Base-by-base conservation (phyloP, 768 basidiomycete genomes). In the Russula virescens region DNA sequence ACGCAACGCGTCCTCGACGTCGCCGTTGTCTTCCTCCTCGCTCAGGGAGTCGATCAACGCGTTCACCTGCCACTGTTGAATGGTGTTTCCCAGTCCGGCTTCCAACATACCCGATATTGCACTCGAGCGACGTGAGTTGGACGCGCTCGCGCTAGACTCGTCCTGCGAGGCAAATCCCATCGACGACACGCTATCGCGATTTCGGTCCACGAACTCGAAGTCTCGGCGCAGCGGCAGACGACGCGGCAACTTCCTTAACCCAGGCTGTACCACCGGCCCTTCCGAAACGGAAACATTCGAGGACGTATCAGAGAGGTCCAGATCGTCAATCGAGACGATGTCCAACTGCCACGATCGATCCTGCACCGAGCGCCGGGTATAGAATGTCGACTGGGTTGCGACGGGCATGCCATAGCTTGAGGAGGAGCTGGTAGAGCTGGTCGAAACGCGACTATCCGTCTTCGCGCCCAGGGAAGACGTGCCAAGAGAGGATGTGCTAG, bases 11-110 rank as follows among this genome's bases (percentile, higher is more conserved):
- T 85, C 89, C 35, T 93, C 91, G 19, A 90, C 87, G 68, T 90
- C 92, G 1, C 91, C 91, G 19, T 75, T 79, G 61, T 87, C 91
- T 25, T 81, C 88, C 5, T 91, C 85, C 58, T 89, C 85, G 64
- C 83, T 88, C 66, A 89, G 75, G 43, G 82, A 73, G 53, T 91
- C 87, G 13, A 92, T 79, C 43, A 92, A 74, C 28, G 88, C 86
- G 69, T 89, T 88, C 74, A 90, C 77, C 68, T 92, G 91, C 91
- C 91, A 93, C 58, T 85, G 83, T n/a, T 86, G 83, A 19, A 91
- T 84, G 31, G 74, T 75, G 0, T 75, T 78, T 2, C 78, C 81
- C 5, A 82, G 72, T 21, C 64, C 75, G 23, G 77, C 77, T 7
- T 63, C 66, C 26, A 61, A 62, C 4, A 66, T 66, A 4, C 76